Evolutionary conservation across 768 basidiomycete species (phyloP), one percentile per base, ranked within the genome.

Genomic region (Tricholoma sp.): DNA sequence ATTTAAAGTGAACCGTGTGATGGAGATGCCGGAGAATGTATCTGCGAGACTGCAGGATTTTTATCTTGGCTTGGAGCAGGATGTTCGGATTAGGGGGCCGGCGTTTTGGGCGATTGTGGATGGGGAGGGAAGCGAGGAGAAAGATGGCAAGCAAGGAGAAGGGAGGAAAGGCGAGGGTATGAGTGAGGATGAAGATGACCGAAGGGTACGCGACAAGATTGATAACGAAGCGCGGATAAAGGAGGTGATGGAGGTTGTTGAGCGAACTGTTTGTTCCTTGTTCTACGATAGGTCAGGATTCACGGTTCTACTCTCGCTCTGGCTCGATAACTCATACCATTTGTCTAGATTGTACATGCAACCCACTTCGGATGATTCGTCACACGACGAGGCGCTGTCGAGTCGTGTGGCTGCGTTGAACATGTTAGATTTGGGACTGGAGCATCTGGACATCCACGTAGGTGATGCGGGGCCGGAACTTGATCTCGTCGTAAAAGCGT

Each of bases 351-450:
- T 97, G 3, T 97, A 94, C 72, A 80, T 85, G 53, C 91, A 89
- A 16, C 74, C 78, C 3, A 69, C 73, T 1, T 77, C 84, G 2
- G 82, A 82, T 18, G 96, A 99, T 64, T 76, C 82, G 0, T 86
- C 86, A 0, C 95, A 97, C 67, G 94, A 99, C 67, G 91, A 92
- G 64, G 89, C 92, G 0, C 76, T 99, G 3, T 85, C 94, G 0
- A 89, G 85, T 65, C 84, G 95, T 5, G 86, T 98, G 14, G 92
- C 93, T 12, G 95, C 94, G 1, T 76, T 99, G 46, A 94, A 95
- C 62, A 83, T 94, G 79, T 77, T 98, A 1, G 96, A 98, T 69
- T 76, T 99, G 0, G 81, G 85, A 2, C 75, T 98, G 9, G 87
- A 89, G 37, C 94, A 98, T 72, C 82, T 99, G 1, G 96, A 95